Evolutionary conservation across 2,329 filamentous ascomycete species (phyloP).

Genomic region (Tricladium varicosporioides): DNA sequence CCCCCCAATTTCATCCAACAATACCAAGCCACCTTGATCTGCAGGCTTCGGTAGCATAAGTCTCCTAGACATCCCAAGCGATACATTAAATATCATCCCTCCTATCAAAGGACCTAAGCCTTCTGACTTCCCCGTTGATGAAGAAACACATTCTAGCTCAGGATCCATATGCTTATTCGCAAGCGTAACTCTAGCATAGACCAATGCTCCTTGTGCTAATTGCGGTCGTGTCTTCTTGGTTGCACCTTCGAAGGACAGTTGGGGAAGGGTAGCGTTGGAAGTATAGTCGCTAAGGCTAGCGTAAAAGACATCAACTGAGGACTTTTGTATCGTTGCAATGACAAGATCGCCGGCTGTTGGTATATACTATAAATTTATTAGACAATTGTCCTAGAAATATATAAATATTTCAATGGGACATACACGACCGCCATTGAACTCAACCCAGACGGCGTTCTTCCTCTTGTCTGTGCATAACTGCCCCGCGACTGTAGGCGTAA

Average conservation of each 20-base stretch:
- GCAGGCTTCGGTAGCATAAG: slow-evolving; percentile 65
- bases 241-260: slow-evolving; percentile 89
- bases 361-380: slow-evolving; percentile 59
- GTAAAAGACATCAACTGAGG: slow-evolving; percentile 73
- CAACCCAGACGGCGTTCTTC: slow-evolving; percentile 79
- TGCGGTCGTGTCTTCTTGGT: slow-evolving; percentile 88
- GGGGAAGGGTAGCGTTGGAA: slow-evolving; percentile 68
- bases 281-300: slow-evolving; percentile 70
- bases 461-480: slow-evolving; percentile 64
- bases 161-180: slow-evolving; percentile 82
- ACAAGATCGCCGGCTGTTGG: slow-evolving; percentile 81
- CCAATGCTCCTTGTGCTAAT: slow-evolving; percentile 70
- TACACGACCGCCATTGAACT: slow-evolving; percentile 68
- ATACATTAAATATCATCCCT: slow-evolving; percentile 84
- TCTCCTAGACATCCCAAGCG: slow-evolving; percentile 76
- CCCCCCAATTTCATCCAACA: slow-evolving; percentile 75
- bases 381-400: slow-evolving; percentile 1
- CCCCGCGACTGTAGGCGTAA: slow-evolving; percentile 67
- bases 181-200: slow-evolving; percentile 82
- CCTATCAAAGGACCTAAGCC: slow-evolving; percentile 80
- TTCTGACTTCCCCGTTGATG: slow-evolving; percentile 82
- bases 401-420: too few species aligned
- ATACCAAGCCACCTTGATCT: slow-evolving; percentile 62
- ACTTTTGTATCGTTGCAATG: slow-evolving; percentile 80
- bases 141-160: slow-evolving; percentile 86